Evolutionary conservation across 2,329 filamentous ascomycete genomes (phyloP).

Genomic region (Calonectria honghensis): DNA sequence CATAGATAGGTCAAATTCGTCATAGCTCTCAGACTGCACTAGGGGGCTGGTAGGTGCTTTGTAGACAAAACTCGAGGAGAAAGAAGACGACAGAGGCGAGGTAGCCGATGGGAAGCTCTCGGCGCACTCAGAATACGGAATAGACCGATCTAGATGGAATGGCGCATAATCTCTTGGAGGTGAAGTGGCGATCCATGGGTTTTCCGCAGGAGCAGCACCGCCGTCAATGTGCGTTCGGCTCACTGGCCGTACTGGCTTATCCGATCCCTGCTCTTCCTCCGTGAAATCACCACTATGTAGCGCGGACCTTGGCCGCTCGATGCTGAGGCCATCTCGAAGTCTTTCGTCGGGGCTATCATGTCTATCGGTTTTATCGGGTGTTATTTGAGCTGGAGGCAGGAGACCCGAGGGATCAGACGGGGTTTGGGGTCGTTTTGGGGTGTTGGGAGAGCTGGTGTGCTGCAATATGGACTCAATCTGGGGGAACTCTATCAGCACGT

Average conservation of each 20-base stretch:
- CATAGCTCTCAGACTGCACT: slow-evolving; percentile 90
- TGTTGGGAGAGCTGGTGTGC: slow-evolving; percentile 43
- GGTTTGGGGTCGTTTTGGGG: slow-evolving; percentile 54
- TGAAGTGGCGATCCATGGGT: slow-evolving; percentile 73
- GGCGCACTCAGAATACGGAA: slow-evolving; percentile 56
- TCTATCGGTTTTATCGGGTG: slow-evolving; percentile 65
- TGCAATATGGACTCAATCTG: slow-evolving; percentile 64
- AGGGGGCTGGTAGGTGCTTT: slow-evolving; percentile 94
- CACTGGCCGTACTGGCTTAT: slow-evolving; percentile 32
- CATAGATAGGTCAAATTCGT: slow-evolving; percentile 78
- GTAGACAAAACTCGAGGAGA: slow-evolving; percentile 87
- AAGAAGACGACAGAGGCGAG: slow-evolving; percentile 81
- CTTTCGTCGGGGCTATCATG: slow-evolving; percentile 61
- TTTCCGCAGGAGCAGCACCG: slow-evolving; percentile 48
- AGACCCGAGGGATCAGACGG: slow-evolving; percentile 63
- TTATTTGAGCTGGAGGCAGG: slow-evolving; percentile 68
- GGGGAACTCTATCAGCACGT: slow-evolving; percentile 36
- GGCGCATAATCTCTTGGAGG: slow-evolving; percentile 72
- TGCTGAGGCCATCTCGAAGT: slow-evolving; percentile 75
- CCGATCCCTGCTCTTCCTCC: slow-evolving; percentile 55
- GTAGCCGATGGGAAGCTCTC: slow-evolving; percentile 67
- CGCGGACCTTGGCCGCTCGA: slow-evolving; percentile 88
- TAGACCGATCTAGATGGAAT: slow-evolving; percentile 65
- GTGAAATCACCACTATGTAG: slow-evolving; percentile 82
- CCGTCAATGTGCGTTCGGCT: slow-evolving; percentile 39